phyloP scores from a whole-genome alignment of 148 eudicot genomes.

The Cornus controversa region DNA sequence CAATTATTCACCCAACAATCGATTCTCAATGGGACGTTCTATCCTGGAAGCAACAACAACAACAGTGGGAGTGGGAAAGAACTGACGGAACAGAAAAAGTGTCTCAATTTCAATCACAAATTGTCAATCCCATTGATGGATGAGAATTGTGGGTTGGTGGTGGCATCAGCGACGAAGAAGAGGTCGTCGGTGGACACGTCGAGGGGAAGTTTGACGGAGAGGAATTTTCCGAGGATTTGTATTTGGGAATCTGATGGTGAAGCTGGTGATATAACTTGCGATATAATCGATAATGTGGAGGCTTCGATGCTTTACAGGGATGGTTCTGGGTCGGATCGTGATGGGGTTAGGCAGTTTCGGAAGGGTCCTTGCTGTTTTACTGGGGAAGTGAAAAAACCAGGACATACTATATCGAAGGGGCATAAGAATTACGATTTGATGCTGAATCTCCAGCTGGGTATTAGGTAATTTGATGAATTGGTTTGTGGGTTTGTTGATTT shows the following conservation, averaged over 20 bases:
- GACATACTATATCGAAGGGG: conserved; percentile 72
- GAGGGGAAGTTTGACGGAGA: conserved; percentile 35
- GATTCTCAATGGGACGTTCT: conserved; percentile 32
- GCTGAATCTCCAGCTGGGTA: conserved; percentile 88
- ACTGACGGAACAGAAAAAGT: background rate
- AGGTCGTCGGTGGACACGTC: conserved; percentile 42
- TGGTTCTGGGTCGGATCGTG: conserved; percentile 25
- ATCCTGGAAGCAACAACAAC: conserved; percentile 21
- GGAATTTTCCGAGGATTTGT: conserved; percentile 58
- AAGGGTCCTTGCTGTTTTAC: conserved; percentile 58
- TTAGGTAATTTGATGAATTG: conserved; percentile 41
- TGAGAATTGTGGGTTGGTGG: conserved; percentile 8
- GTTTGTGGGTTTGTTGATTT: background rate
- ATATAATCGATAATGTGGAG: conserved; percentile 70
- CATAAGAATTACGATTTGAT: conserved; percentile 82
- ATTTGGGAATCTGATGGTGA: conserved; percentile 82
- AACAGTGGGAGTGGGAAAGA: background rate
- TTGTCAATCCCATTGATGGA: conserved; percentile 24
- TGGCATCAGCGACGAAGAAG: conserved; percentile 29
- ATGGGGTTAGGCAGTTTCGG: conserved; percentile 39
- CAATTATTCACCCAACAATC: background rate
- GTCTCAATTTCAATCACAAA: conserved; percentile 15
- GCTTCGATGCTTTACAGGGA: conserved; percentile 56
- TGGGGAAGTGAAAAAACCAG: conserved; percentile 77
- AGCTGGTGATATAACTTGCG: conserved; percentile 85